A percentile compares a stretch with the other conserved stretches of the same genome.
These are phyloP conservation scores for Fonsecaea monophora DNA, from an alignment of 2,329 filamentous ascomycete genomes.

Conservation along the genomic window DNA sequence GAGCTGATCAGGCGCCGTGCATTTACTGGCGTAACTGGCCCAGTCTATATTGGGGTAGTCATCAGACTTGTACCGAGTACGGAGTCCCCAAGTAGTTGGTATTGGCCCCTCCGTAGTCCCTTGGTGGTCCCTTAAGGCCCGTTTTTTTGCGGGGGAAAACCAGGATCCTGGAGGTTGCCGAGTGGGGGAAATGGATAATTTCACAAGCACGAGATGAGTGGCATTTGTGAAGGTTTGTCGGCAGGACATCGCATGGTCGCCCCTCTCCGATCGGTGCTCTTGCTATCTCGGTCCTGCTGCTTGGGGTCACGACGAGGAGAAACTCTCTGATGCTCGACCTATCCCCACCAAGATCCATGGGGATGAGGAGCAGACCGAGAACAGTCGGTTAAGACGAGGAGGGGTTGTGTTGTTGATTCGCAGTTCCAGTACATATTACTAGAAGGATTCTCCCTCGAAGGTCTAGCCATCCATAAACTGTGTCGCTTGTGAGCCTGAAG, in stretches of 20 bases:
- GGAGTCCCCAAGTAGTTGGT: too few species aligned
- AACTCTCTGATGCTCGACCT: neutral
- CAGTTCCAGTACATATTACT: neutral
- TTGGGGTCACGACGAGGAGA: neutral
- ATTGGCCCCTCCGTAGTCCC: too few species aligned
- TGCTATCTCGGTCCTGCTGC: neutral
- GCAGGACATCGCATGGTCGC: neutral
- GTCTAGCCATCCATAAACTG: neutral
- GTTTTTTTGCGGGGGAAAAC: conserved; percentile 1
- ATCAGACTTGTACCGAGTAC: too few species aligned
- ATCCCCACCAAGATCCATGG: neutral
- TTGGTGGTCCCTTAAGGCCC: neutral
- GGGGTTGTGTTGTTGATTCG: neutral
- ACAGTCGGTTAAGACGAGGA: neutral
- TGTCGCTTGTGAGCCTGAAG: neutral
- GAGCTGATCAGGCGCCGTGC: neutral
- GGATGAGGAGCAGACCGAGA: neutral
- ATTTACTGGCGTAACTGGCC: neutral
- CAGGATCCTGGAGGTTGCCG: neutral
- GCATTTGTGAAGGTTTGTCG: too few species aligned
- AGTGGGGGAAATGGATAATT: neutral
- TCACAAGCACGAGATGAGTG: too few species aligned
- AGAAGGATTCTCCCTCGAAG: neutral
- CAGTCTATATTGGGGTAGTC: too few species aligned
- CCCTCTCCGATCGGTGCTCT: neutral